Evolutionary conservation across 202 grass and related monocot species (phyloP), one percentile per base, ranked within the genome.

Genomic region (Cymbopogon flexuosus): DNA sequence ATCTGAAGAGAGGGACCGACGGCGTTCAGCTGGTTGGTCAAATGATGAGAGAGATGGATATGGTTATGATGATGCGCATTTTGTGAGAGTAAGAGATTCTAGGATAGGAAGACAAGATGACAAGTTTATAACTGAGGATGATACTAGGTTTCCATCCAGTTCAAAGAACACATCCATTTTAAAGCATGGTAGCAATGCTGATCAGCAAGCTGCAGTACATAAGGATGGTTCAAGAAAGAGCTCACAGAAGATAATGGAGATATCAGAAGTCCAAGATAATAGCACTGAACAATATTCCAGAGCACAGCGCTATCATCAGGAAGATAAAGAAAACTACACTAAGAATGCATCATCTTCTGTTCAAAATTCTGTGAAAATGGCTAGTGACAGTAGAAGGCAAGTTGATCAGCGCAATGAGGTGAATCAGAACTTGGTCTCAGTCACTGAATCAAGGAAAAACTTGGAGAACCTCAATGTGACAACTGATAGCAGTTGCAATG

Each of bases 71-170:
- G 84, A 83, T 68, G 77, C 76, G 23, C 74, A 10, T 21, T 68
- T 83, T 83, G 24, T 56, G 35, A 81, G 66, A 15, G 65, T 73
- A 89, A 80, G 66, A 65, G 86, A 91, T 81, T 64, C 72, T 65
- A 90, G 70, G 78, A 68, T 13, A 81, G 79, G 88, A 86, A 88
- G 70, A 62, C 73, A 66, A 70, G 86, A 90, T 80, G 49, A 91
- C 80, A 89, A 65, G 81, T 86, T 89, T 70, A 77, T 88, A 87
- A 90, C 84, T 42, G 95, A 86, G 68, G 88, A 98, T 77, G 90
- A 86, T 79, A 78, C 69, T 18, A 85, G 37, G 21, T 86, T 90
- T 79, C 54, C 67, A 79, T 89, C 88, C 40, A 87, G 82, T 57
- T 87, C 75, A 80, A 85, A 85, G 47, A 80, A 36, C 27, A 68